These are phyloP conservation scores for Nicotiana benthamiana DNA, from an alignment of 257 asterid species.

Conservation along the genomic window DNA sequence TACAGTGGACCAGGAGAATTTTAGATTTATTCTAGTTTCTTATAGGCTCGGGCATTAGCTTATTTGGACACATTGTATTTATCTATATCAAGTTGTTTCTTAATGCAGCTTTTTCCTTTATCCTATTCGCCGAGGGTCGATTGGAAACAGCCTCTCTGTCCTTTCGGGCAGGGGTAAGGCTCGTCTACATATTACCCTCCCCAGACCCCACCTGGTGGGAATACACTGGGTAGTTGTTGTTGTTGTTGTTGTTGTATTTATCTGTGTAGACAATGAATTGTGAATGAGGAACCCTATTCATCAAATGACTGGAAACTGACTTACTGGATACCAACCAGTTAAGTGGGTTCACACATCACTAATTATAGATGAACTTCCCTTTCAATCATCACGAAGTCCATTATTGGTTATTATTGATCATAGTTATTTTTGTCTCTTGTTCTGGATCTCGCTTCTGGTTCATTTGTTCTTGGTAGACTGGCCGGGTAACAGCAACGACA, in stretches of 20 bases:
- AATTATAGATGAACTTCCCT: constrained; percentile 3
- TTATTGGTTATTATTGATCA: neutral
- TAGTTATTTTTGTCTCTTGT: constrained; percentile 24
- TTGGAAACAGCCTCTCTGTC: too few species aligned
- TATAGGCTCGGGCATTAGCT: neutral
- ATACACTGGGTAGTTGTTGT: too few species aligned
- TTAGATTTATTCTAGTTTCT: neutral
- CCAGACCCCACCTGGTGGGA: too few species aligned
- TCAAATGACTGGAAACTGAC: constrained; percentile 1
- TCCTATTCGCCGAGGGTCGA: too few species aligned
- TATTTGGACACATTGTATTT: neutral
- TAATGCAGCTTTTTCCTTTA: too few species aligned
- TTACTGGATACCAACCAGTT: neutral
- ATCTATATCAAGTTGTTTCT: too few species aligned
- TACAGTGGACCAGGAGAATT: neutral
- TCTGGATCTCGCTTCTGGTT: neutral
- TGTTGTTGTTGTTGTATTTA: too few species aligned
- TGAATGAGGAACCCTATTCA: neutral
- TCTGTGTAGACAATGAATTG: neutral
- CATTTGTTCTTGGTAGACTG: neutral
- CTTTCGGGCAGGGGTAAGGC: too few species aligned
- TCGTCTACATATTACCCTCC: too few species aligned
- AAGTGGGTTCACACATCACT: constrained; percentile 19
- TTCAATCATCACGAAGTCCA: neutral
- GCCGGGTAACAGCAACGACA: too few species aligned